Conservation (phyloP, 352 stramenopile genomes). For the Phytopythium delawarense region DNA sequence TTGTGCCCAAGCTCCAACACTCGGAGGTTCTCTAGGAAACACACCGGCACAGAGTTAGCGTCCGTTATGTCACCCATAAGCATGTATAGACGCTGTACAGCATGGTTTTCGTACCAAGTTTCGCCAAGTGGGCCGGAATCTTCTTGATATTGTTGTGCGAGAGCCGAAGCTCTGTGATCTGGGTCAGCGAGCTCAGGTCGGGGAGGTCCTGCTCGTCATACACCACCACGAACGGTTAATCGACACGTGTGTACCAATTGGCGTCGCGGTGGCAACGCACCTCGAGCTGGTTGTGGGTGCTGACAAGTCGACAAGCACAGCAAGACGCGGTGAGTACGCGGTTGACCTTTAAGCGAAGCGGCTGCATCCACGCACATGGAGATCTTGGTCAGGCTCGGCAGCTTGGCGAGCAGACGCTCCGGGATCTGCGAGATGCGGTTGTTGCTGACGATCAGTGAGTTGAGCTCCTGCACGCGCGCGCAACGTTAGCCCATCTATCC, state of each 20-base stretch:
- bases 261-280: background rate
- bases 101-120: conserved; percentile 42
- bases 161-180: conserved; percentile 74
- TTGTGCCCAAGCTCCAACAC: conserved; percentile 83
- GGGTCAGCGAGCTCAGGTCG: conserved; percentile 53
- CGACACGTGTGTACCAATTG: background rate
- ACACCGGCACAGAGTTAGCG: conserved; percentile 3
- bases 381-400: conserved; percentile 79
- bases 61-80: background rate
- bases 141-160: conserved; percentile 79
- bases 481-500: background rate
- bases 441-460: conserved; percentile 83
- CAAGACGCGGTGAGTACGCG: background rate
- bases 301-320: conserved; percentile 13
- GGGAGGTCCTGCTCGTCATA: conserved; percentile 37
- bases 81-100: background rate
- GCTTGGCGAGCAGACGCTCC: conserved; percentile 50
- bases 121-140: conserved; percentile 52
- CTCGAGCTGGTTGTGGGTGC: conserved; percentile 75
- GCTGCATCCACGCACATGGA: conserved; percentile 51
- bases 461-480: conserved; percentile 41
- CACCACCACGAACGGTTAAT: background rate
- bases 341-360: background rate
- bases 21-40: conserved; percentile 57
- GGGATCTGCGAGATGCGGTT: conserved; percentile 74